Base-by-base conservation (phyloP, 768 basidiomycete genomes). In the Kwoniella sp. region DNA sequence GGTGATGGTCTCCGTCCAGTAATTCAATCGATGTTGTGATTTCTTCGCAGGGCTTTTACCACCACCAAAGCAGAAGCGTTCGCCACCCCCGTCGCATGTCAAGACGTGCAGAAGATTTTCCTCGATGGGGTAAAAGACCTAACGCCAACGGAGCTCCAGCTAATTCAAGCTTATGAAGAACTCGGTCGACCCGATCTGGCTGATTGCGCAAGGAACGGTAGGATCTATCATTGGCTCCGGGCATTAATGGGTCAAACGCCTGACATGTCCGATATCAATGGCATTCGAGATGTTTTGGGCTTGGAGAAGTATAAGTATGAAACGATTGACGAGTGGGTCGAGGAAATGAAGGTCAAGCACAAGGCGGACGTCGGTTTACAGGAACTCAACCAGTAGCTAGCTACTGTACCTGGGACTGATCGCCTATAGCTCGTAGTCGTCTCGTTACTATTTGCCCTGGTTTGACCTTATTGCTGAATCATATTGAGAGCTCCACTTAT, bases 291-390 rank as follows among this genome's bases (percentile, higher is more conserved):
- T 21, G 56, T 57, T 47, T 15, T 26, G 17, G 2, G 27, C 26
- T 12, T 46, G 27, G 13, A 40, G 25, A 13, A 30, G 47, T 48
- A 27, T 47, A 25, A 57, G 8, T 21, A 24, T 17, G 26, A 46
- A 2, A 33, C 44, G 2, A 8, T 47, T 5, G 26, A 47, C 21
- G 56, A 48, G 19, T 57, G 56, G 56, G 17, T 57, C 4, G 56
- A 48, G 33, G 46, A 9, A 1, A 57, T 29, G 56, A 57, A 57
- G 47, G 25, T 19, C 2, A 33, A 47, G n/a, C 30, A 48, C 21
- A 21, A 40, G 85, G 55, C 37, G 12, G 37, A 56, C 29, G 24
- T 15, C 3, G 55, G 55, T 2, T 46, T 6, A 6, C 40, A 9
- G 17, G 17, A n/a, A n/a, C n/a, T n/a, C n/a, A n/a, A n/a, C n/a